Evolutionary conservation across 176 grass and related monocot genomes (phyloP).

Genomic region (Oryza longistaminata): DNA sequence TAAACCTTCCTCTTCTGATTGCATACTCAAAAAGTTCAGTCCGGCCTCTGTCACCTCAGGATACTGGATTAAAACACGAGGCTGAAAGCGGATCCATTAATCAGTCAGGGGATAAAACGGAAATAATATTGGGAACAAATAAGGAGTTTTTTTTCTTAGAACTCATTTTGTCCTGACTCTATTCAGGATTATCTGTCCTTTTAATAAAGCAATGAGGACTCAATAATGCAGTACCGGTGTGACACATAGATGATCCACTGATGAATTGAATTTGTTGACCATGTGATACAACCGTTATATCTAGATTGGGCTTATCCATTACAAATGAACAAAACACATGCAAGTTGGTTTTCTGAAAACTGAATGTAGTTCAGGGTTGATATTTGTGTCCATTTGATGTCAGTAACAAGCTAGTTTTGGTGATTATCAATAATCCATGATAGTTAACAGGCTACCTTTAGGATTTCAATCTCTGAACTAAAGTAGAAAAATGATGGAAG

Average conservation of each 20-base stretch:
- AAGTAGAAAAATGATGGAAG: constrained; percentile 6
- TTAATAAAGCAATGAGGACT: background rate
- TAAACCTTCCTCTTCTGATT: constrained; percentile 44
- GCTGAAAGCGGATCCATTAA: constrained; percentile 46
- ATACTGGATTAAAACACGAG: constrained; percentile 56
- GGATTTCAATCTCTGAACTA: background rate
- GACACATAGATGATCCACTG: background rate
- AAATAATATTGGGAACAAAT: background rate
- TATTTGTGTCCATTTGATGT: background rate
- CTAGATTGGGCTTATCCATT: background rate
- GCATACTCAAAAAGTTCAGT: constrained; percentile 44
- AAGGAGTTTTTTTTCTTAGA: background rate
- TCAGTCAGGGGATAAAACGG: constrained; percentile 5
- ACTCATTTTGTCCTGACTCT: background rate
- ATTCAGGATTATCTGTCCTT: background rate
- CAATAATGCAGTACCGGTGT: background rate
- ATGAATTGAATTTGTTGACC: background rate
- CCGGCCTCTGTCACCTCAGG: constrained; percentile 67
- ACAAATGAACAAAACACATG: background rate
- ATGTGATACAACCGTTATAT: background rate
- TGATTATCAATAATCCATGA: constrained; percentile 11
- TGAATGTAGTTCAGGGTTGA: background rate
- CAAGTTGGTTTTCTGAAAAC: background rate
- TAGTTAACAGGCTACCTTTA: background rate
- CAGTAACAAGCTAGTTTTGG: background rate